phyloP scores from a whole-genome alignment of 116 monocot species.

The Papilionanthe hybrid region DNA sequence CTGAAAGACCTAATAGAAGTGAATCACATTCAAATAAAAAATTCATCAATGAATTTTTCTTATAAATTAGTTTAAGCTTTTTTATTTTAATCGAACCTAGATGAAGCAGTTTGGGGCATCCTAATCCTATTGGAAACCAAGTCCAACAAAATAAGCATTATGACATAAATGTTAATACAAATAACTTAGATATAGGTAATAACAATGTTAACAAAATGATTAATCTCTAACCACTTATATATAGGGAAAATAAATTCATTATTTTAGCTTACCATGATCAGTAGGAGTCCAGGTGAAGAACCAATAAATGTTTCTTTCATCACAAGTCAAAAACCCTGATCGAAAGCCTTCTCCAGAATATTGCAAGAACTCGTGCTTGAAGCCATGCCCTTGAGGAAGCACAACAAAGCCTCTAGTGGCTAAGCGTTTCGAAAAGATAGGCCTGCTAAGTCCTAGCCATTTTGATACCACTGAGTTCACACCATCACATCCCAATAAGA shows the following conservation, averaged over 20 bases:
- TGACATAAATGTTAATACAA: no score
- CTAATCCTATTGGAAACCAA: no score
- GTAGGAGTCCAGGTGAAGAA: constrained; percentile 47
- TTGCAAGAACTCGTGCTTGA: constrained; percentile 26
- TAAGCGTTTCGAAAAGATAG: constrained; percentile 40
- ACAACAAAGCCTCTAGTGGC: constrained; percentile 45
- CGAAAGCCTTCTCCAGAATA: constrained; percentile 33
- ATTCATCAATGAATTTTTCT: no score
- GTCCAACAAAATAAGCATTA: no score
- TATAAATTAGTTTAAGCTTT: no score
- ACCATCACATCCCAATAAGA: constrained; percentile 70
- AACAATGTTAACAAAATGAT: no score
- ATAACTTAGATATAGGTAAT: no score
- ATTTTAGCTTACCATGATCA: constrained; percentile 14
- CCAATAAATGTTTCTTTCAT: constrained; percentile 44
- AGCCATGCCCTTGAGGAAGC: constrained; percentile 47
- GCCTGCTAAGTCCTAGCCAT: constrained; percentile 49
- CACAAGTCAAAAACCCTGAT: constrained; percentile 27
- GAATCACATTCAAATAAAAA: no score
- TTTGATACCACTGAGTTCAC: constrained; percentile 65
- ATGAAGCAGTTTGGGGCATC: no score
- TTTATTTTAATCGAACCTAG: no score
- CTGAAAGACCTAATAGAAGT: no score
- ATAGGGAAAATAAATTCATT: background rate
- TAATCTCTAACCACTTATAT: no score